Evolutionary conservation across 2,329 filamentous ascomycete genomes (phyloP).

Genomic region (Sclerotinia subarctica): DNA sequence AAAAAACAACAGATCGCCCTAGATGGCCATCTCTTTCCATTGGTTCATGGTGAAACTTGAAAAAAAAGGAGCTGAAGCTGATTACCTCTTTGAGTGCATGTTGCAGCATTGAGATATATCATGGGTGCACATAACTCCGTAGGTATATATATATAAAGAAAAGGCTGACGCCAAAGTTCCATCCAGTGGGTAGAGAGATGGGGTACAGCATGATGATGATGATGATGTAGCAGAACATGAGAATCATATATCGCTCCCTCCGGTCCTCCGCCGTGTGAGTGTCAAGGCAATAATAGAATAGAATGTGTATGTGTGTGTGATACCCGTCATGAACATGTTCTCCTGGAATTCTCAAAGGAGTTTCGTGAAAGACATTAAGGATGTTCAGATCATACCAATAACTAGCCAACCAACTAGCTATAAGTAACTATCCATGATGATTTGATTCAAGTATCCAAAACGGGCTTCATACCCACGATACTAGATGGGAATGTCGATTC

Average conservation of each 20-base stretch:
- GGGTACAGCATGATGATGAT: conserved; percentile 11
- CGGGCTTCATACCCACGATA: not conserved
- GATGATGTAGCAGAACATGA: conserved; percentile 6
- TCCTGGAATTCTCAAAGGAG: not conserved
- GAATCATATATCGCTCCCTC: conserved; percentile 12
- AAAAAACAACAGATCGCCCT: no score
- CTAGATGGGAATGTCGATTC: not conserved
- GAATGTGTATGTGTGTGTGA: no score
- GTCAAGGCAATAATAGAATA: not conserved
- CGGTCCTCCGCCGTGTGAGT: conserved; percentile 2
- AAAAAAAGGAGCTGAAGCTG: conserved; percentile 13
- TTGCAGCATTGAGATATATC: conserved; percentile 15
- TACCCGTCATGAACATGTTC: not conserved
- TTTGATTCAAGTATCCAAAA: not conserved
- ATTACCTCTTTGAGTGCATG: conserved; percentile 8
- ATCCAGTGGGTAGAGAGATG: conserved; percentile 18
- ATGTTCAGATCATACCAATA: no score
- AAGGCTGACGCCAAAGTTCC: conserved; percentile 17
- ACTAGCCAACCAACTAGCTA: no score
- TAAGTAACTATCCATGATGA: not conserved
- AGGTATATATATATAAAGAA: conserved; percentile 20
- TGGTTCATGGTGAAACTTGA: not conserved
- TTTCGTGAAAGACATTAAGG: not conserved
- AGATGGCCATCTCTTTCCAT: not conserved
- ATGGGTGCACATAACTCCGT: conserved; percentile 19